phyloP scores from a whole-genome alignment of 148 eudicot genomes.

The Rhododendron ferrugineum region DNA sequence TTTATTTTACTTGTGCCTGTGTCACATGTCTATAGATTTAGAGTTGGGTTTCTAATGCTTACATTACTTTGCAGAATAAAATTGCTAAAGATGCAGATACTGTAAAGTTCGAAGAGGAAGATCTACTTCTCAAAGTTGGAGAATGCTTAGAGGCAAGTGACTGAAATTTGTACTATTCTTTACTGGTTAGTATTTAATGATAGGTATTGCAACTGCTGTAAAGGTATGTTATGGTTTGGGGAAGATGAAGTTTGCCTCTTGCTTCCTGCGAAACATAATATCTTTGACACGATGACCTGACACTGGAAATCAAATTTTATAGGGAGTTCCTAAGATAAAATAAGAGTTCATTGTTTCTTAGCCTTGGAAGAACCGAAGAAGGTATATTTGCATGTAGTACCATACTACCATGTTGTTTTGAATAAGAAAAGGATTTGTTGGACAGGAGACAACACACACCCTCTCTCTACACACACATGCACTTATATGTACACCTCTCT shows the following conservation, averaged over 20 bases:
- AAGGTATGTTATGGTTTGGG: background rate
- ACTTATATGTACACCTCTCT: background rate
- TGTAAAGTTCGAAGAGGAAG: constrained; percentile 64
- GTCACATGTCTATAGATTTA: background rate
- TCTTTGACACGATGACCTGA: background rate
- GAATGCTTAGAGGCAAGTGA: constrained; percentile 80
- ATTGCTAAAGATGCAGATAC: constrained; percentile 61
- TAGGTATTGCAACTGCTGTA: background rate
- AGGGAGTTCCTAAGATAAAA: background rate
- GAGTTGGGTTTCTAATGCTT: background rate
- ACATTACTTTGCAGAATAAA: constrained; percentile 46
- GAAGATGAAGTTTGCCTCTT: background rate
- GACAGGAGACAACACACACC: background rate
- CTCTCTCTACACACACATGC: background rate
- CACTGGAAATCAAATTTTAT: background rate
- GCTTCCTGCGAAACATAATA: background rate
- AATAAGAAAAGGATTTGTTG: background rate
- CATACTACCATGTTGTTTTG: background rate
- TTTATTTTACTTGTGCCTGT: background rate
- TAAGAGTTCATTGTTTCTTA: background rate
- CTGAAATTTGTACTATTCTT: constrained; percentile 8
- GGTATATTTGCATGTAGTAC: background rate
- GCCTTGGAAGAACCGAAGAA: background rate
- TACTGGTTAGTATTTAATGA: background rate
- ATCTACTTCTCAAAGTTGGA: constrained; percentile 82